phyloP scores from a whole-genome alignment of 768 basidiomycete genomes.

The Mycena rosella region DNA sequence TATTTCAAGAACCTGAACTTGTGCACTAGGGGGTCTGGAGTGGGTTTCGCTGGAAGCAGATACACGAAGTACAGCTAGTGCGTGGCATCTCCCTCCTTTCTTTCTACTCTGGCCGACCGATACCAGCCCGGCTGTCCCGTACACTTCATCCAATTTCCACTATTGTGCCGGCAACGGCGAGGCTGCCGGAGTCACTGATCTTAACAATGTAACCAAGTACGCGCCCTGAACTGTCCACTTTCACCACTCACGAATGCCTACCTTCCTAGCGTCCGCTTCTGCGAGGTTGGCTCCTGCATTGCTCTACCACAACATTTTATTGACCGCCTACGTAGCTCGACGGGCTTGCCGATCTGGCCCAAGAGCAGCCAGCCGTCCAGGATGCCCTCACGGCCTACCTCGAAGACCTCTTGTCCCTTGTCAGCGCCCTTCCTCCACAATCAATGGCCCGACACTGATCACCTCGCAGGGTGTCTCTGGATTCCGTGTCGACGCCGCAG shows the following conservation, averaged over 20 bases:
- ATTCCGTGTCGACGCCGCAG: constrained; percentile 28
- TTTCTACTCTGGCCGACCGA: constrained; percentile 11
- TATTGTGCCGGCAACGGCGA: constrained; percentile 24
- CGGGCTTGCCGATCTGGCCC: constrained; percentile 26
- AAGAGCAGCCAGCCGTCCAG: constrained; percentile 24
- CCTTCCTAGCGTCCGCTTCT: constrained; percentile 23
- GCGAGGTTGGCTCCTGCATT: constrained; percentile 13
- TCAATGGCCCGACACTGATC: constrained; percentile 13
- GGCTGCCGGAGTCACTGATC: constrained; percentile 21
- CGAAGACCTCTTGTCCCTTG: constrained; percentile 26
- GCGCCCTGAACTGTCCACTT: constrained; percentile 2
- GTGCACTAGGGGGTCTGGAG: constrained; percentile 20
- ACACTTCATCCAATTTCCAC: constrained; percentile 28
- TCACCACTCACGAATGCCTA: constrained; percentile 10
- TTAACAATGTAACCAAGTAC: constrained; percentile 25
- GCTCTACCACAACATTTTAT: constrained; percentile 3
- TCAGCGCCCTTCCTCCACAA: constrained; percentile 20
- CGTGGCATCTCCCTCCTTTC: constrained; percentile 6
- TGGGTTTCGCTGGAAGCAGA: constrained; percentile 29
- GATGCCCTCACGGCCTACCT: constrained; percentile 19
- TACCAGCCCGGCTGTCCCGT: constrained; percentile 24
- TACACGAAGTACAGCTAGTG: constrained; percentile 32
- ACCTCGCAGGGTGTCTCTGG: constrained; percentile 22
- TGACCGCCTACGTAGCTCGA: constrained; percentile 22
- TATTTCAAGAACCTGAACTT: constrained; percentile 14